Evolutionary conservation across 345 rosid genomes (phyloP), one percentile per base, ranked within the genome.

Genomic region (Stellera chamaejasme): DNA sequence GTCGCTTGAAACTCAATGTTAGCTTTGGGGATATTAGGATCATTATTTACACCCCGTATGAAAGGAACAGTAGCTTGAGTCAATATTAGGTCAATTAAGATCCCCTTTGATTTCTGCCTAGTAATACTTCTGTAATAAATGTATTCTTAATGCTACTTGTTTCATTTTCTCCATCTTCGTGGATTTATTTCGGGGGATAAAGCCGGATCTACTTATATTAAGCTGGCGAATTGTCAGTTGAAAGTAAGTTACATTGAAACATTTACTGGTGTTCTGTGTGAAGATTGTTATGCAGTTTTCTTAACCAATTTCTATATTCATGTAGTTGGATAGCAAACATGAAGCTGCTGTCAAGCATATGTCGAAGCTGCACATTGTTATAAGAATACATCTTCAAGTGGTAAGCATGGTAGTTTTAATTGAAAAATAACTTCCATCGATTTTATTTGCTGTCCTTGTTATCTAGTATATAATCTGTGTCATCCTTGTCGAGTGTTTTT

Each of bases 321-420:
- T 64, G 55, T 70, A 82, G 93, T 57, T 69, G 67, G 86, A 85
- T 42, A 82, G 88, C 82, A 82, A 80, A 58, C 88, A 85, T 74
- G 93, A 85, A 75, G 77, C 79, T 57, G 88, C 88, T 27, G n/a
- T n/a, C 80, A 76, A 55, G 83, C 93, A 56, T 80, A 75, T 66
- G 86, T 76, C 56, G 84, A 78, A 54, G 93, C 88, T 65, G 86
- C 81, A 64, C 87, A 82, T 63, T 80, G 82, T 69, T 85, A 80
- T 62, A 82, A 82, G 82, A 85, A 82, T 58, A 79, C 79, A 32
- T 39, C 70, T 25, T 54, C 77, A 16, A 82, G 47, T 50, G 93
- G 93, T 82, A 74, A 45, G 84, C 11, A 19, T 42, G 28, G 11
- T 13, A 32, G 11, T 32, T 53, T 62, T 11, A 27, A 27, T 26